These are phyloP conservation scores for Discostella stelligeroides DNA, from an alignment of 108 stramenopile species.

Conservation along the genomic window DNA sequence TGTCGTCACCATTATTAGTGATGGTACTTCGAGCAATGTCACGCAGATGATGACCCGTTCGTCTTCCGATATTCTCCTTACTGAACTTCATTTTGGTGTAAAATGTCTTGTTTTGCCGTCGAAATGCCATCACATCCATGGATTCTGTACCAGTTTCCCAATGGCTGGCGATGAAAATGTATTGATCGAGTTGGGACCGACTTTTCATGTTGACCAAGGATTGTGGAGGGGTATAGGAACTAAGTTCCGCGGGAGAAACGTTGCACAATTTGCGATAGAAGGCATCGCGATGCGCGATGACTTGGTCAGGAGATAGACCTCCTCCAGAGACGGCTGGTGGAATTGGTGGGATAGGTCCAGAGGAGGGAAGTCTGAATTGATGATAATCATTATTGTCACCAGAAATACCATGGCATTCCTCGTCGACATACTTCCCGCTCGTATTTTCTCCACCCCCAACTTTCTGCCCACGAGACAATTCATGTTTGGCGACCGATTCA, in stretches of 20 bases:
- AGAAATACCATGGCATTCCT: neutral
- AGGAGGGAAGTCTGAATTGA: constrained; percentile 21
- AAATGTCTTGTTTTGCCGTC: constrained; percentile 27
- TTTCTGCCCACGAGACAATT: constrained; percentile 12
- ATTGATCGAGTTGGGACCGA: constrained; percentile 17
- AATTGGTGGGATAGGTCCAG: constrained; percentile 26
- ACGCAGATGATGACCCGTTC: constrained; percentile 26
- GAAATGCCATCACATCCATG: constrained; percentile 33
- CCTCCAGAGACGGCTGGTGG: constrained; percentile 20
- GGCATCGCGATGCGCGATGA: constrained; percentile 10
- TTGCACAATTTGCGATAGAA: constrained; percentile 18
- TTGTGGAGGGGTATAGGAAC: constrained; percentile 12
- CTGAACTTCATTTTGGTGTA: constrained; percentile 41
- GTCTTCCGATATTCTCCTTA: constrained; percentile 36
- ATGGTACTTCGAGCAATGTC: constrained; percentile 9
- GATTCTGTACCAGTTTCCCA: constrained; percentile 35
- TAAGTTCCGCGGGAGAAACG: constrained; percentile 11
- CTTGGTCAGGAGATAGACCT: constrained; percentile 14
- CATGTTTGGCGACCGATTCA: neutral
- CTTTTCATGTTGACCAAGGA: constrained; percentile 21
- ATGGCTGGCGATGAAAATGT: constrained; percentile 23
- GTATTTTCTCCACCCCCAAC: constrained; percentile 30
- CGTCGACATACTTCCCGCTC: neutral
- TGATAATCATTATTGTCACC: constrained; percentile 14
- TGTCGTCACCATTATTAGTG: constrained; percentile 1